Base-by-base conservation (phyloP, 164 flowering plant species). In the Pachysandra terminalis region DNA sequence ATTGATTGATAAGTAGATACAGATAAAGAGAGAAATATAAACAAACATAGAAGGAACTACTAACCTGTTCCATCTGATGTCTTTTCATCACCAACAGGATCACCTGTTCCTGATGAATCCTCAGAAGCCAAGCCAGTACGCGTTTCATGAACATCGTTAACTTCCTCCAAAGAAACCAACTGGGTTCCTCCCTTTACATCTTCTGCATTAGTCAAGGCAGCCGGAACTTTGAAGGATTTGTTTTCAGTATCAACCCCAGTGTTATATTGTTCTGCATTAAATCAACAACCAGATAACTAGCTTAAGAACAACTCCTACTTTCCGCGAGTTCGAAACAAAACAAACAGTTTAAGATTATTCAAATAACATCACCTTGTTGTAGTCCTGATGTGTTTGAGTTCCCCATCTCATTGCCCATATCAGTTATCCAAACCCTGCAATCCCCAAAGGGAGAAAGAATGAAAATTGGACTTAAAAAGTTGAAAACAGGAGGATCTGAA, bases 371-470 rank as follows among this genome's bases (percentile, higher is more conserved):
- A 86, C 90, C 87, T 77, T 78, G 72, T 37, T n/a, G 37, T 3
- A 73, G 16, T 22, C 77, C 84, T 1, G 87, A 73, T 54, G 77
- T 71, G 62, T 80, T 83, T 60, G 23, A 63, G 78, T 84, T 86
- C 1, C 86, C 90, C 87, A 84, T 84, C 74, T 84, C 87, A 74
- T 78, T 81, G 69, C 81, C 79, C 85, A 83, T 85, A 71, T 76
- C 76, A 73, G 16, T n/a, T 69, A 27, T 0, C 59, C 48, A 58
- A 74, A 63, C 51, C 76, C 83, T 78, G 79, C 69, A 74, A 73
- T 41, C 41, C 56, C 71, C 52, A 59, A 51, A 49, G 19, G 27
- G 12, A 22, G 58, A 45, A 56, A 35, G 53, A 62, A 0, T 48
- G 26, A 27, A 55, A 24, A 48, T 25, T 16, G 1, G 64, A 23